Base-by-base conservation (phyloP, 257 asterid species). In the Solanum peruvianum region DNA sequence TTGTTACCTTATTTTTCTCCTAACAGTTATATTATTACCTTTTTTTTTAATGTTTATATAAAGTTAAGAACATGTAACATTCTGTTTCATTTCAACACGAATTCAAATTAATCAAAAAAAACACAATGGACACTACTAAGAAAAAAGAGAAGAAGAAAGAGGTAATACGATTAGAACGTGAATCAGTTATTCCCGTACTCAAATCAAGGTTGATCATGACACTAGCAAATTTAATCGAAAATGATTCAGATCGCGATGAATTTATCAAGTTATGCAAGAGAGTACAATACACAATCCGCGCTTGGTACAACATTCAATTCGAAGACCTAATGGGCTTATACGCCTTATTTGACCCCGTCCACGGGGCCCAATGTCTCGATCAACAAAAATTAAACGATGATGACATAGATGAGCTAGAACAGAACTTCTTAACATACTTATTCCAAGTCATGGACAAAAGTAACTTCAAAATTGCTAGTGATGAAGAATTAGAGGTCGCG, bases 251-350 rank as follows among this genome's bases (percentile, higher is more conserved):
- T 86, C 97, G 98, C 29, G 92, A 95, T 4, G 99, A 97, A 87
- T 97, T 97, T 89, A 87, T 97, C 91, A 97, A 94, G 93, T 95
- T 97, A 49, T 95, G 98, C 87, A 97, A 97, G 94, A 93, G 99
- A 87, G 98, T 95, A 64, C 99, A 97, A 90, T 97, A 97, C 91
- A 95, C 97, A 18, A 93, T 97, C 84, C 95, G 99, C 27, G 99
- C 99, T 8, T 97, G 99, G 99, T 97, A 95, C 91, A 92, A 89
- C 89, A 89, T 95, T 86, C 99, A 97, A 88, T 97, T 97, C 87
- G 99, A 97, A 94, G 99, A 97, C 91, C 98, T 97, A 90, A 95
- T 95, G 99, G 99, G 96, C 92, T 91, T 97, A 56, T 97, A 94
- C 92, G 92, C 99, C 42, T 98, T 97, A 88, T 97, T 97, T 88